phyloP scores from a whole-genome alignment of 2,329 filamentous ascomycete genomes.

The Penicillium thymicola region DNA sequence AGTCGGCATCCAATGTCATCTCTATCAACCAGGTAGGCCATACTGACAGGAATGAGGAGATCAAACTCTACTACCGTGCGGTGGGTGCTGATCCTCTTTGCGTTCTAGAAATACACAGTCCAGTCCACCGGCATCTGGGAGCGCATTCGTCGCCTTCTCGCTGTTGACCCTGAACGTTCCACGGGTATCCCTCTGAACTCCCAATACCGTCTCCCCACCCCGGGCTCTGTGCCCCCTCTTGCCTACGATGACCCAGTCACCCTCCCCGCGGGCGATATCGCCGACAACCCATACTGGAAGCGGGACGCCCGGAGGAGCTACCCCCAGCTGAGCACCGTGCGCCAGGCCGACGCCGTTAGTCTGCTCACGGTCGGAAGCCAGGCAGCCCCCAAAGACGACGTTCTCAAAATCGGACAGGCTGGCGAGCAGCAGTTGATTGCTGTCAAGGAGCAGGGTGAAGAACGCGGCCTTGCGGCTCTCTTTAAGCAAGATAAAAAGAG shows the following conservation, averaged over 20 bases:
- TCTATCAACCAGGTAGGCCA: constrained; percentile 37
- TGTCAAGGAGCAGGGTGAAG: constrained; percentile 70
- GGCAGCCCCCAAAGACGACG: constrained; percentile 73
- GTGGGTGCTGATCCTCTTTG: not conserved
- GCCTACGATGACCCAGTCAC: constrained; percentile 80
- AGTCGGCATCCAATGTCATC: constrained; percentile 38
- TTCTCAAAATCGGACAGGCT: constrained; percentile 68
- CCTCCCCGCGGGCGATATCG: constrained; percentile 77
- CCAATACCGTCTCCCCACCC: constrained; percentile 83
- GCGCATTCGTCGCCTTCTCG: constrained; percentile 69
- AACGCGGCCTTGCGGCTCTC: constrained; percentile 66
- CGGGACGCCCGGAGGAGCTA: constrained; percentile 82
- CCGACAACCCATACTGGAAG: constrained; percentile 95
- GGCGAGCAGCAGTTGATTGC: constrained; percentile 72
- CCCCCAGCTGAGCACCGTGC: constrained; percentile 73
- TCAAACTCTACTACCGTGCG: not conserved
- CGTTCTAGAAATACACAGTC: constrained; percentile 83
- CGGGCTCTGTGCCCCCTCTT: constrained; percentile 66
- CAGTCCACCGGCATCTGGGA: constrained; percentile 90
- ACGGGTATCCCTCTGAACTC: constrained; percentile 91
- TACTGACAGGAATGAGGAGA: not conserved
- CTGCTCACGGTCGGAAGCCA: constrained; percentile 82
- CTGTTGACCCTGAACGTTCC: constrained; percentile 83
- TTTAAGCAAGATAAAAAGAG: constrained; percentile 64
- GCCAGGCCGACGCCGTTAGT: constrained; percentile 79